Percentiles rank a stretch among this genome's conserved stretches.
Conservation (phyloP, 768 basidiomycete species). For the Macrolepiota albuminosa region DNA sequence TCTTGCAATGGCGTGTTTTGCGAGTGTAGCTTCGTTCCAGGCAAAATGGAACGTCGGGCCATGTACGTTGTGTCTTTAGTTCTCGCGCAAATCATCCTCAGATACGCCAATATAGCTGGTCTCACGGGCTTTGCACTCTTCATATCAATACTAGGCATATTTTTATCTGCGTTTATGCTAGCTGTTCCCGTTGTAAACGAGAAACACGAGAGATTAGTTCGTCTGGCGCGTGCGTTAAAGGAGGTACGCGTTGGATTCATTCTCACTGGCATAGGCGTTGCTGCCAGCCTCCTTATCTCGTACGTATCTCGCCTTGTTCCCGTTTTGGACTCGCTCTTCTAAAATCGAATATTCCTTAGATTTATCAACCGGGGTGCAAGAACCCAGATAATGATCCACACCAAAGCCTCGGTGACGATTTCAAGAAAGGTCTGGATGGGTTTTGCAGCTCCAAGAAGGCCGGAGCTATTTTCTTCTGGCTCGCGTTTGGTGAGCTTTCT, state of each 20-base stretch:
- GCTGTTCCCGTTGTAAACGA: slow-evolving; percentile 76
- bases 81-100: background rate
- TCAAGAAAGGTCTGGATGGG: slow-evolving; percentile 59
- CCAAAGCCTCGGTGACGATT: slow-evolving; percentile 57
- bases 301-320: slow-evolving; percentile 33
- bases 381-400: slow-evolving; percentile 78
- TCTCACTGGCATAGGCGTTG: slow-evolving; percentile 65
- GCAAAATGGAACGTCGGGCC: slow-evolving; percentile 80
- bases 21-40: slow-evolving; percentile 85
- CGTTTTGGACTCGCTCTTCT: background rate
- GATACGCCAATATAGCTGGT: slow-evolving; percentile 51
- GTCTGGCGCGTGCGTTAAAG: slow-evolving; percentile 74
- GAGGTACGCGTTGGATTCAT: slow-evolving; percentile 84
- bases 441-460: slow-evolving; percentile 96
- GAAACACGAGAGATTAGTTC: slow-evolving; percentile 77
- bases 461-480: slow-evolving; percentile 85
- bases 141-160: slow-evolving; percentile 65
- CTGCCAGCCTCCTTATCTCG: slow-evolving; percentile 71
- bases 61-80: slow-evolving; percentile 50
- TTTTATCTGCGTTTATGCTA: slow-evolving; percentile 71
- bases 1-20: slow-evolving; percentile 87
- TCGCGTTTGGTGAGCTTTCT: slow-evolving; percentile 58
- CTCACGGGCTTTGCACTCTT: slow-evolving; percentile 85
- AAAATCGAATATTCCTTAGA: slow-evolving; percentile 26
- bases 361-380: slow-evolving; percentile 86